These are phyloP conservation scores for Candida patagonica DNA, from an alignment of 805 yeast species.

Conservation along the genomic window DNA sequence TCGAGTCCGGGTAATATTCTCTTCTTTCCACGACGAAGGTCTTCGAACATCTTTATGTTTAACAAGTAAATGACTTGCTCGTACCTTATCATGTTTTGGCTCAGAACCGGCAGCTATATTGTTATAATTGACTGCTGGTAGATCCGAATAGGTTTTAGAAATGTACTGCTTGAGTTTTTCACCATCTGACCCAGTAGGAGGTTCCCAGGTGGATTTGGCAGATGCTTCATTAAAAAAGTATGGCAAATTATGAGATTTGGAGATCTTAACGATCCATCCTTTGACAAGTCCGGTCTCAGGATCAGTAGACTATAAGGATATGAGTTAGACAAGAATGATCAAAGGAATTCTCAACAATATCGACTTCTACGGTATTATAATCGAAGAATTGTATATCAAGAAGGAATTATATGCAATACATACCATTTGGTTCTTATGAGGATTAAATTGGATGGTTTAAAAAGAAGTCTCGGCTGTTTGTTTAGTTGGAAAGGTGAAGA, in stretches of 20 bases:
- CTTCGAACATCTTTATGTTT: slow-evolving; percentile 79
- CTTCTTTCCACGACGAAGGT: slow-evolving; percentile 86
- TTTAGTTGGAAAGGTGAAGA: too few species aligned
- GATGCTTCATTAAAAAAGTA: slow-evolving; percentile 68
- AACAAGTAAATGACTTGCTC: slow-evolving; percentile 73
- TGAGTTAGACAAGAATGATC: too few species aligned
- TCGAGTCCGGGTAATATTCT: slow-evolving; percentile 63
- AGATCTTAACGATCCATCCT: slow-evolving; percentile 73
- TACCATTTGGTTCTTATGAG: too few species aligned
- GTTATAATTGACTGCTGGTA: slow-evolving; percentile 14
- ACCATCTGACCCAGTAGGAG: slow-evolving; percentile 75
- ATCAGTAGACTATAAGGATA: slow-evolving; percentile 25
- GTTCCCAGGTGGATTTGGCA: slow-evolving; percentile 77
- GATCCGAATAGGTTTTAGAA: slow-evolving; percentile 27
- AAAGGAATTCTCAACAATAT: too few species aligned
- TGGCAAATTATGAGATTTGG: slow-evolving; percentile 74
- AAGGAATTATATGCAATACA: too few species aligned
- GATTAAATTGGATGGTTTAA: too few species aligned
- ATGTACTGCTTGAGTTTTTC: slow-evolving; percentile 50
- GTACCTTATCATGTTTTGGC: slow-evolving; percentile 49
- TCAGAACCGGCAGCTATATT: slow-evolving; percentile 11
- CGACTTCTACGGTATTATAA: too few species aligned
- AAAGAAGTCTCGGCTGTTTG: too few species aligned
- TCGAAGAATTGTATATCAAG: too few species aligned
- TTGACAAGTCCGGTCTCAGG: slow-evolving; percentile 66